Base-by-base conservation (phyloP, 2,329 filamentous ascomycete species). In the Trichoderma koningii region DNA sequence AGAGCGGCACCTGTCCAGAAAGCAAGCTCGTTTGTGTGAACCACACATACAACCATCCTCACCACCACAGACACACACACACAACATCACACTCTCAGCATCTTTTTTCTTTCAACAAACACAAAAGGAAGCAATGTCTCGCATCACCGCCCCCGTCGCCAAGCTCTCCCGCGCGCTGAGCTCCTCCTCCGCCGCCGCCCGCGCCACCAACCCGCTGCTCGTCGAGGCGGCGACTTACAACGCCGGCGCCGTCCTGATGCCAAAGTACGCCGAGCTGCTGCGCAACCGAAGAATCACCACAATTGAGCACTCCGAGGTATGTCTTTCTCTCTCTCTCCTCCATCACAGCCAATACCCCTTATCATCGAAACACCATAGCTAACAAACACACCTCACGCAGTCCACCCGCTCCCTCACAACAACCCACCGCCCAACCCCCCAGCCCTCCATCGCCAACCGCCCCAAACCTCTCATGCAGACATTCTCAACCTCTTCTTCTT, bases 381-480 rank as follows among this genome's bases (percentile, higher is more conserved):
- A 47, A 63, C 42, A 21, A 38, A 12, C 28, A 2, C 7, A 47
- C 66, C 21, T 23, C 21, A 69, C 19, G 0, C 26, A 55, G 66
- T 70, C 76, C 69, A 71, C 77, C 63, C 80, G 81, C 66, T 72
- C 73, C 71, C 76, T 83, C 68, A 79, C 79, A 61, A 82, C 80
- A 66, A 76, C 79, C 64, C 81, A 83, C 72, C 80, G 81, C 61
- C 81, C 82, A 55, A 79, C 78, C 9, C 78, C 80, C 26, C 78
- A 78, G 64, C 78, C 79, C 67, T 76, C 81, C 66, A 74, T 80
- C 70, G 69, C 77, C 73, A 75, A 77, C 72, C 80, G 80, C 69
- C 76, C 77, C 66, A 77, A 83, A 71, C 86, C 85, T 47, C 76
- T 88, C 64, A 88, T 89, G 86, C 86, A 89, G 77, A 85, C 83